Conservation (phyloP, 2,329 filamentous ascomycete genomes). For the Neofusicoccum umdonicola region DNA sequence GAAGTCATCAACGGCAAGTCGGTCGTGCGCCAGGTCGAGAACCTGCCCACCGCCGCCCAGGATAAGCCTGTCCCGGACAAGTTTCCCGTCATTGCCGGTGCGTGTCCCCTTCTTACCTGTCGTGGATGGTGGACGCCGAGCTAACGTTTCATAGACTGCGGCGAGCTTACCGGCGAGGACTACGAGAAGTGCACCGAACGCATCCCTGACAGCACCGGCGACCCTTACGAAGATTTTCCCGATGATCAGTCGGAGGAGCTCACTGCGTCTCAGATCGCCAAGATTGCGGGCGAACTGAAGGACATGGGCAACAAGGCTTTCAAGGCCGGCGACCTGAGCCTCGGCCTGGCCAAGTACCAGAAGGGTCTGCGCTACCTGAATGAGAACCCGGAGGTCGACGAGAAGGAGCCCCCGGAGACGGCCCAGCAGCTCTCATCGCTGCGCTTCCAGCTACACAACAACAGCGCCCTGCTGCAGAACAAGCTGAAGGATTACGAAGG, state of each 20-base stretch:
- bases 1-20: constrained; percentile 92
- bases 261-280: constrained; percentile 65
- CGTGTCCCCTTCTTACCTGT: constrained; percentile 13
- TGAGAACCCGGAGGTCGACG: constrained; percentile 71
- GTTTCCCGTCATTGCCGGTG: constrained; percentile 61
- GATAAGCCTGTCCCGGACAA: constrained; percentile 73
- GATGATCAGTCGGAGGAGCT: constrained; percentile 73
- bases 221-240: constrained; percentile 93
- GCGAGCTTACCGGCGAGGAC: constrained; percentile 73
- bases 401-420: constrained; percentile 55
- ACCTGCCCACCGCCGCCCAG: constrained; percentile 66
- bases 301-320: constrained; percentile 90
- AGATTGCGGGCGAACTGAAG: constrained; percentile 83
- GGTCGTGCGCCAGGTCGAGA: constrained; percentile 85
- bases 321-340: constrained; percentile 68
- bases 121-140: background rate
- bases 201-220: constrained; percentile 75
- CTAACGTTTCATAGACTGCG: constrained; percentile 62
- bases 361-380: constrained; percentile 89
- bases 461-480: constrained; percentile 79
- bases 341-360: constrained; percentile 87
- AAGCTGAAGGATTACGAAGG: constrained; percentile 74
- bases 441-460: constrained; percentile 83
- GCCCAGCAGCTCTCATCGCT: constrained; percentile 67
- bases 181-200: constrained; percentile 67